phyloP scores from a whole-genome alignment of 2,329 filamentous ascomycete genomes.

The Tolypocladium album region DNA sequence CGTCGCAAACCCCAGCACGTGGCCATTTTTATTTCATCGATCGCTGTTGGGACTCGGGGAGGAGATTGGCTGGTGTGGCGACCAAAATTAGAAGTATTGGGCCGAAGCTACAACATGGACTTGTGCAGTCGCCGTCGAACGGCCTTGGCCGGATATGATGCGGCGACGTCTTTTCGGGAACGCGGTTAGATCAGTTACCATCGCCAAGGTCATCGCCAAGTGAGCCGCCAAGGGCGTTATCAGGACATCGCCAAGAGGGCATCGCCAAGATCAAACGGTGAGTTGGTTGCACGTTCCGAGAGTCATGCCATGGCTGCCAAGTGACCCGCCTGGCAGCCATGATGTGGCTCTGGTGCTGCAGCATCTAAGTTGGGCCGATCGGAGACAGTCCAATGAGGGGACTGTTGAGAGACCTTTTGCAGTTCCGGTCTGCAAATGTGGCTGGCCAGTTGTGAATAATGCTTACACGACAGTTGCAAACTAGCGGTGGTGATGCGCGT shows the following conservation, averaged over 20 bases:
- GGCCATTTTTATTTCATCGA: not conserved
- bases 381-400: not conserved
- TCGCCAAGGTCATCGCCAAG: not conserved
- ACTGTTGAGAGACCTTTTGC: not conserved
- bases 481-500: not conserved
- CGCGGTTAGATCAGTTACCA: not conserved
- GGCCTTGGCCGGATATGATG: not conserved
- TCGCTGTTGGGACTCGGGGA: not conserved
- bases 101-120: too few species aligned
- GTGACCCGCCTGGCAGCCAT: not conserved
- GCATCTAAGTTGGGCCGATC: not conserved
- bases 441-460: not conserved
- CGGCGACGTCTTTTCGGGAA: not conserved
- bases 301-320: not conserved
- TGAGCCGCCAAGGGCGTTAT: not conserved
- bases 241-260: not conserved
- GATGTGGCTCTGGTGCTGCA: not conserved
- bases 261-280: not conserved
- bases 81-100: not conserved
- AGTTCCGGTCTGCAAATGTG: not conserved
- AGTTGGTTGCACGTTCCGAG: not conserved
- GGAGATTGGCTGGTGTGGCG: not conserved
- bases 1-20: not conserved
- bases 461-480: not conserved
- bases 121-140: not conserved